Evolutionary conservation across 331 rosid species (phyloP).

Genomic region (Malus hybrid): DNA sequence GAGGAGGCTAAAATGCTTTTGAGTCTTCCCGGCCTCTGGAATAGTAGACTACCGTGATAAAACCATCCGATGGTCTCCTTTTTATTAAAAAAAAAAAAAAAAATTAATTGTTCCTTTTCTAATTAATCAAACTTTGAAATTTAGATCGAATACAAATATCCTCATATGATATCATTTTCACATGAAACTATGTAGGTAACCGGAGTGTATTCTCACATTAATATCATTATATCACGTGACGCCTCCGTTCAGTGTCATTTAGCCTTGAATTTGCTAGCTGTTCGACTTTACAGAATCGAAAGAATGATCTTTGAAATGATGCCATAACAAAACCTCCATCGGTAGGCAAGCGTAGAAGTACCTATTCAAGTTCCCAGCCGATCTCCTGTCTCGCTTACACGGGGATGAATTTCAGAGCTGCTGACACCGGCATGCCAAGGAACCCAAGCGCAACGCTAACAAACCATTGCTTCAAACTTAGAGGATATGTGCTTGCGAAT

Average conservation of each 20-base stretch:
- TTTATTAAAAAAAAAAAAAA: no score
- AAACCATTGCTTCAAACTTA: conserved; percentile 64
- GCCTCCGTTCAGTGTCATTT: not conserved
- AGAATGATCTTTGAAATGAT: not conserved
- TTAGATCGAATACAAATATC: no score
- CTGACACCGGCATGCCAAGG: conserved; percentile 93
- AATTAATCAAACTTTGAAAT: no score
- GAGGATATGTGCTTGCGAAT: conserved; percentile 80
- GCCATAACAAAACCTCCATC: conserved; percentile 6
- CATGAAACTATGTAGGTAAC: no score
- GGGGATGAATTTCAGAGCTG: conserved; percentile 73
- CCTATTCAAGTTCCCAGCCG: not conserved
- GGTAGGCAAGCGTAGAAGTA: not conserved
- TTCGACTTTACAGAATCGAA: not conserved
- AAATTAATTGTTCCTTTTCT: no score
- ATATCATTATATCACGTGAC: no score
- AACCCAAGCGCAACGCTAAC: conserved; percentile 57
- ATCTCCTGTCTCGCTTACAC: conserved; percentile 37
- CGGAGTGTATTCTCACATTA: no score
- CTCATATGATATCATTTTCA: no score
- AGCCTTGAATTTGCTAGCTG: conserved; percentile 8
- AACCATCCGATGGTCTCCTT: accelerated
- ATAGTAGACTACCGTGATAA: accelerated
- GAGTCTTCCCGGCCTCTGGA: no score
- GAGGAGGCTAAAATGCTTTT: no score